phyloP scores from a whole-genome alignment of 192 early-diverging fungal genomes.

The Mortierella hygrophila region DNA sequence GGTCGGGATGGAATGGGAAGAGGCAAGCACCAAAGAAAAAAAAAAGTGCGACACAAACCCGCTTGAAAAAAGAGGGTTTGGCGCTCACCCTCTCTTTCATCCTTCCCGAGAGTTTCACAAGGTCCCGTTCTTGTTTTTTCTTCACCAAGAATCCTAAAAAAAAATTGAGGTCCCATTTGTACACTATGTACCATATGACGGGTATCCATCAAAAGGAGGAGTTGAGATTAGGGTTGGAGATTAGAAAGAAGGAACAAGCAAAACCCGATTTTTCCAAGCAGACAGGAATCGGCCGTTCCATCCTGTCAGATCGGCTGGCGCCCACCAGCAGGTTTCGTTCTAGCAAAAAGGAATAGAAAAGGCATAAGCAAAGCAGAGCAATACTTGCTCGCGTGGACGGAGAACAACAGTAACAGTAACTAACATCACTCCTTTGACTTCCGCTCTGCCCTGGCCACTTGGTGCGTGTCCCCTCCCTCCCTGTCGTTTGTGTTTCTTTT shows the following conservation, averaged over 20 bases:
- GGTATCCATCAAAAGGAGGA: neutral
- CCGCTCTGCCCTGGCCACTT: neutral
- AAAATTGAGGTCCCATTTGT: neutral
- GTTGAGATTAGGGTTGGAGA: neutral
- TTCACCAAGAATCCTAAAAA: neutral
- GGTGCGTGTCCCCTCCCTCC: neutral
- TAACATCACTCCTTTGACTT: neutral
- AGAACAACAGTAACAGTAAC: neutral
- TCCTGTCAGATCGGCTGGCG: too few species aligned
- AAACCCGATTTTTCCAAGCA: too few species aligned
- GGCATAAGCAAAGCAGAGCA: neutral
- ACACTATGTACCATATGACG: neutral
- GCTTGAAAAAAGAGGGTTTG: neutral
- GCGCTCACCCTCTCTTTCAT: neutral
- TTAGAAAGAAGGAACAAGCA: neutral
- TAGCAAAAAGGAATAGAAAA: neutral
- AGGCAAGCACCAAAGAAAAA: neutral
- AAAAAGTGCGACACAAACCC: neutral
- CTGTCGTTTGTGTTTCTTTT: neutral
- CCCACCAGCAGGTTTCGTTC: too few species aligned
- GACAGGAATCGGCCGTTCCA: too few species aligned
- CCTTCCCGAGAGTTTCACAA: neutral
- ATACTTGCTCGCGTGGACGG: neutral
- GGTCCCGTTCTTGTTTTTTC: neutral
- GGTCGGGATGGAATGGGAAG: neutral